Base-by-base conservation (phyloP, 139 green algal species). In the Haematococcus sp. region DNA sequence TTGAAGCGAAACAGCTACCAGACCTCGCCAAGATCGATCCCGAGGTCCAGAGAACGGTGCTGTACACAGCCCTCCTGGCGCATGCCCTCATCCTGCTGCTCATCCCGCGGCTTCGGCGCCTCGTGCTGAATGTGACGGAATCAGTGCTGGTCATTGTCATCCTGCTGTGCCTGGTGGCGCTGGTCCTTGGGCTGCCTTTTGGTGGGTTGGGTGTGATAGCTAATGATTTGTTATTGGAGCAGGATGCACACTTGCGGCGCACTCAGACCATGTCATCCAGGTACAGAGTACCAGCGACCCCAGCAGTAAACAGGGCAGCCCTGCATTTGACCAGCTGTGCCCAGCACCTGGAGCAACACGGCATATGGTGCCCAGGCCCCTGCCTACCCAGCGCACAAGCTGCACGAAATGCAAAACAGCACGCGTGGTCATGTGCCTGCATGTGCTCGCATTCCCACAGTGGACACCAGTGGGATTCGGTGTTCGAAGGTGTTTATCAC, bases 101-200 rank as follows among this genome's bases (percentile, higher is more conserved):
- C 4, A 19, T 65, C 20, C 58, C 58, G 25, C 25, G 58, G 4
- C 11, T 27, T 22, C 58, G 58, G 20, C 25, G 28, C 4, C 4
- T 65, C 4, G 58, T 65, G 58, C 25, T 65, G 20, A n/a, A 65
- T 16, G 35, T 27, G 25, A n/a, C 58, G 25, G 58, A 65, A n/a
- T 17, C 58, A 13, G 27, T 65, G 25, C 58, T 65, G 4, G 28
- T 27, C 11, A 65, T 65, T 15, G 58, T 35, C 25, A n/a, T 65
- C 25, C 58, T 65, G 25, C 25, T 65, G 20, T 19, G 25, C 20
- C 58, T 65, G 20, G 28, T 65, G 16, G 58, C n/a, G 4, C 3
- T 65, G n/a, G 58, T 65, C 20, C 58, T 65, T 17, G 58, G 58
- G 4, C 25, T 65, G 58, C 58, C 58, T 40, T n/a, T 65, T 27